Percentiles rank a stretch among this genome's conserved stretches.
These are phyloP conservation scores for Schizosaccharomyces versatilis DNA, from an alignment of 1,139 yeast genomes.

Conservation along the genomic window DNA sequence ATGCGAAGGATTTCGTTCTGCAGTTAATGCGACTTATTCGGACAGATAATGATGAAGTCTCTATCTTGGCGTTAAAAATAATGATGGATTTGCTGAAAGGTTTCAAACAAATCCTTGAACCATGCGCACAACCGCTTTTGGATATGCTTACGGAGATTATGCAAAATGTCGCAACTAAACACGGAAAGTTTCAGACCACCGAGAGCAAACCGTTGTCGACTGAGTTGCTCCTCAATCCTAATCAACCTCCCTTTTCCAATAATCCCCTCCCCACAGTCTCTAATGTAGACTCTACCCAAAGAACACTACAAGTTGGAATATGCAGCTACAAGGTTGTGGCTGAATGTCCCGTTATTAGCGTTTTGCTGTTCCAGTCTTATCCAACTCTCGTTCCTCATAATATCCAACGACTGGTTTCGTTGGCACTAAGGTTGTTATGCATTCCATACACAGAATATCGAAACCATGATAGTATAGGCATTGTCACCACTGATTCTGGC, in stretches of 20 bases:
- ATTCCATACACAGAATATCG: slow-evolving; percentile 35
- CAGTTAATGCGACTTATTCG: slow-evolving; percentile 20
- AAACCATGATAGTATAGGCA: too few relatives aligned
- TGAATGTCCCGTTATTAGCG: slow-evolving; percentile 94
- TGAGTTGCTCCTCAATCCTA: too few relatives aligned
- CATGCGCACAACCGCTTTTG: slow-evolving; percentile 59
- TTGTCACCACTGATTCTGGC: too few relatives aligned
- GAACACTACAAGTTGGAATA: slow-evolving; percentile 33
- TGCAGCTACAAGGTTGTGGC: slow-evolving; percentile 75
- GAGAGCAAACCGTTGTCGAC: too few relatives aligned
- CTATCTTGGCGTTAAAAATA: slow-evolving; percentile 74
- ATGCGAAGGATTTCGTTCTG: neutral
- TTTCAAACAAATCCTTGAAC: slow-evolving; percentile 45
- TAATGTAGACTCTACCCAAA: slow-evolving; percentile 22
- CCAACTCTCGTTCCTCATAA: slow-evolving; percentile 51
- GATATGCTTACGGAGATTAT: slow-evolving; percentile 45
- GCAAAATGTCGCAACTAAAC: neutral
- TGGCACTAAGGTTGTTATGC: slow-evolving; percentile 50
- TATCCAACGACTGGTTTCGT: slow-evolving; percentile 58
- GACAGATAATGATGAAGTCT: slow-evolving; percentile 84
- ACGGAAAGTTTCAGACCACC: neutral
- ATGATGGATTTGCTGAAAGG: slow-evolving; percentile 71
- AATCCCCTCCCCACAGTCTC: slow-evolving; percentile 17
- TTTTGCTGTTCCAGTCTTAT: slow-evolving; percentile 69
- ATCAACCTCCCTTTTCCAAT: slow-evolving; percentile 21